Evolutionary conservation across 192 early-diverging fungal species (phyloP), one percentile per base, ranked within the genome.

Genomic region (Coemansia guatemalensis): DNA sequence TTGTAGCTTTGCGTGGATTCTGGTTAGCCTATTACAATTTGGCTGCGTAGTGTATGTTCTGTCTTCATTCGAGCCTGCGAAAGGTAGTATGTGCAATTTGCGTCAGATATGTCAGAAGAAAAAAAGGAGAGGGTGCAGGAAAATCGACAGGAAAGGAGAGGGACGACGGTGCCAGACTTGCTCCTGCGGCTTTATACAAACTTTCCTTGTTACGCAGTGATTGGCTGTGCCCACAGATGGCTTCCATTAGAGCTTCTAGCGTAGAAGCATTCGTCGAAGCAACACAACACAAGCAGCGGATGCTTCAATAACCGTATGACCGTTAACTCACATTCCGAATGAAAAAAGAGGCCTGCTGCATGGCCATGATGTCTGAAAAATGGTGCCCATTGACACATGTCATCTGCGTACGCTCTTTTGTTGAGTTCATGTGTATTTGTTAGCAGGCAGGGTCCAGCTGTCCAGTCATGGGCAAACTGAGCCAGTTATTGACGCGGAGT

Each of bases 51-150:
- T 2, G 33, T 64, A 32, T 54, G 24, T 20, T 53, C 53, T 32
- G 53, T 21, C 14, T 11, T 24, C 53, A 53, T 64, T 12, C 62
- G 50, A 64, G n/a, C 29, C 59, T 17, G 56, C 21, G 6, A 39
- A 23, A 39, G 33, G 33, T 33, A 21, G 35, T 27, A 54, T 29
- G 25, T 58, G 56, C 56, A 58, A 58, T 17, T 44, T 44, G 39
- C 39, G 39, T 44, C 39, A 39, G 20, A 22, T 21, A 35, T 35
- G 8, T 26, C 33, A 4, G 33, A 56, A 21, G 20, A n/a, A 35
- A 54, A 56, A 18, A 56, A n/a, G 30, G n/a, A n/a, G 26, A 6
- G 29, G 29, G 29, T 4, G 6, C 29, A 33, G 21, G 8, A 60
- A 30, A 50, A 18, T 50, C 21, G 26, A 22, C n/a, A 53, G 50